Evolutionary conservation across 352 stramenopile genomes (phyloP).

Genomic region (Aphanomyces stellatus): DNA sequence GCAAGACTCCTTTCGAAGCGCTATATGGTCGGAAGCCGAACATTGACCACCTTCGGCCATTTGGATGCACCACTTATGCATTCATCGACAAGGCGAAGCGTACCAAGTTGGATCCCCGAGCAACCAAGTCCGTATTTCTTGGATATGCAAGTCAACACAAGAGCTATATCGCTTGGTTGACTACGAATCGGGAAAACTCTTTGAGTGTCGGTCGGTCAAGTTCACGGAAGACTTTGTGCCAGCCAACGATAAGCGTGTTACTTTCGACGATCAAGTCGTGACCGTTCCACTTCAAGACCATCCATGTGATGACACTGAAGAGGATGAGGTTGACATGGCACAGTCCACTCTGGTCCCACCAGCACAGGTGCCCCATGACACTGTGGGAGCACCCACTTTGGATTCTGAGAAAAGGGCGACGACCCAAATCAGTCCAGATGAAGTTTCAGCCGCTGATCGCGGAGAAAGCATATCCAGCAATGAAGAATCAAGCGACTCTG

Average conservation of each 20-base stretch:
- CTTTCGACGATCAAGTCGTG: no score
- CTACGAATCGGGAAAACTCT: not conserved
- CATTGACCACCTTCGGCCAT: constrained; percentile 18
- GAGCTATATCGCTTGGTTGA: constrained; percentile 7
- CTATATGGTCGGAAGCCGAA: not conserved
- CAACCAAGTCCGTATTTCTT: constrained; percentile 15
- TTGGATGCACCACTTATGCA: constrained; percentile 18
- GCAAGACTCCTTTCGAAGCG: constrained; percentile 8
- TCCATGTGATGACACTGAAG: no score
- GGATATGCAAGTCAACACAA: not conserved
- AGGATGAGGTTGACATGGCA: no score
- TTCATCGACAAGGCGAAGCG: constrained; percentile 16
- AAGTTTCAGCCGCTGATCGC: no score
- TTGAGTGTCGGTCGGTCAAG: constrained; percentile 3
- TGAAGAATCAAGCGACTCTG: not conserved
- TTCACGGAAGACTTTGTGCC: constrained; percentile 10
- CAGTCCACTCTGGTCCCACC: no score
- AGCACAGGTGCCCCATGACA: no score
- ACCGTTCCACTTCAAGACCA: not conserved
- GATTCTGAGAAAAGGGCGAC: no score
- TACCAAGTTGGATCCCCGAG: constrained; percentile 19
- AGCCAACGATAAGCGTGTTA: no score
- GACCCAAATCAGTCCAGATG: no score
- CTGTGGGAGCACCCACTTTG: no score
- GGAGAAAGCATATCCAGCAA: no score